Percentiles rank a stretch among this genome's conserved stretches.
phyloP scores from a whole-genome alignment of 2,329 filamentous ascomycete species.

The Penicillium sp. region DNA sequence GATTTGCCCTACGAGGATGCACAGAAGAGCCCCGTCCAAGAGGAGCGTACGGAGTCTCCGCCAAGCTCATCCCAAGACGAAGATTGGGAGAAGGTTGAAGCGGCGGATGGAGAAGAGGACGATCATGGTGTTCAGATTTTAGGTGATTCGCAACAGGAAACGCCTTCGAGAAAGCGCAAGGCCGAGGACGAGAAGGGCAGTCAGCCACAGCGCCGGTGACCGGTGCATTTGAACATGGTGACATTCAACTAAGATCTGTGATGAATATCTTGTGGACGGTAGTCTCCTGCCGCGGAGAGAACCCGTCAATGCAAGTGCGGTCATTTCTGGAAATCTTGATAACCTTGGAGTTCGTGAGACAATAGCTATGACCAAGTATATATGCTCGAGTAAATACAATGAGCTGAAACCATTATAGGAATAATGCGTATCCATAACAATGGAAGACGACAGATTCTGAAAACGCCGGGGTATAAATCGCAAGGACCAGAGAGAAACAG shows the following conservation, averaged over 20 bases:
- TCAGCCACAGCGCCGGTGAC: constrained; percentile 14
- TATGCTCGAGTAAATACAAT: background rate
- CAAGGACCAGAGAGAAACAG: background rate
- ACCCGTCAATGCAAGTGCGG: background rate
- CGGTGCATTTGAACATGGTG: constrained; percentile 2
- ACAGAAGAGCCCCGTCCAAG: background rate
- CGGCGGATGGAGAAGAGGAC: constrained; percentile 32
- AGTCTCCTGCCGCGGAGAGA: background rate
- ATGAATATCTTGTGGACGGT: constrained; percentile 11
- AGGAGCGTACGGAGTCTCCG: background rate
- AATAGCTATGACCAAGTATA: background rate
- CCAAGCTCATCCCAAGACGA: constrained; percentile 24
- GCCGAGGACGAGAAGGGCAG: constrained; percentile 25
- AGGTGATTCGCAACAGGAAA: constrained; percentile 27
- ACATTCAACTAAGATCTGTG: constrained; percentile 2
- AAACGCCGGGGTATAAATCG: constrained; percentile 18
- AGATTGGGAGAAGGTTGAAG: constrained; percentile 43
- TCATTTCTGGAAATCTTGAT: background rate
- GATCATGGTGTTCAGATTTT: constrained; percentile 31
- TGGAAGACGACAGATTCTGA: background rate
- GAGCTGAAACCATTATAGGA: background rate
- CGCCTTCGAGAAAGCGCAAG: constrained; percentile 26
- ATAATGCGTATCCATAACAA: background rate
- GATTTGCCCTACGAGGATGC: constrained; percentile 27
- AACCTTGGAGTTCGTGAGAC: background rate